Percentiles rank a stretch among this genome's conserved stretches.
Conservation (phyloP, 495 filamentous ascomycete species). For the Articulospora tetracladia region DNA sequence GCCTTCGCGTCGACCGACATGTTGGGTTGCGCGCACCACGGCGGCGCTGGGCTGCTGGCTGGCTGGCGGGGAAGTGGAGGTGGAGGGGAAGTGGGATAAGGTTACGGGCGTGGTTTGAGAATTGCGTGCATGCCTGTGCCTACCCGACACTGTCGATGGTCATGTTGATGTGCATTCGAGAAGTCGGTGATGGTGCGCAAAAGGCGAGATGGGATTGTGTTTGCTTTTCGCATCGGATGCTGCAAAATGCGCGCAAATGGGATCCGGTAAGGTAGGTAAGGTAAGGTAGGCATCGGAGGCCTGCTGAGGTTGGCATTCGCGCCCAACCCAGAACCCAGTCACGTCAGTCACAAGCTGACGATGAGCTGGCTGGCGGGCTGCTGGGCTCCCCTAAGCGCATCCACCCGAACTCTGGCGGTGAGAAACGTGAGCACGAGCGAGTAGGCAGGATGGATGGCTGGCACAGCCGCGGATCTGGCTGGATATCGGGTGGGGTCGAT, state of each 20-base stretch:
- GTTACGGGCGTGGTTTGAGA: neutral
- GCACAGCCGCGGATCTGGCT: too few relatives aligned
- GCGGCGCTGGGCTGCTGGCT: slow-evolving; percentile 6
- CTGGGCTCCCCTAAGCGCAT: neutral
- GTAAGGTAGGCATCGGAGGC: too few relatives aligned
- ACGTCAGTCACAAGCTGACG: neutral
- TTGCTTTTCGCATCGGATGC: too few relatives aligned
- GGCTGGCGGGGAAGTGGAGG: neutral
- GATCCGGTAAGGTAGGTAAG: too few relatives aligned
- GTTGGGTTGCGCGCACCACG: neutral
- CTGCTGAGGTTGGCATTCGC: too few relatives aligned
- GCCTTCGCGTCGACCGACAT: slow-evolving; percentile 24
- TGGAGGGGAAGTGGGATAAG: neutral
- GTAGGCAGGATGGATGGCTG: too few relatives aligned
- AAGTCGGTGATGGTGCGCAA: neutral
- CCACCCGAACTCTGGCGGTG: neutral
- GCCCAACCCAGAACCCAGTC: neutral
- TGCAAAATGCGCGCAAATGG: too few relatives aligned
- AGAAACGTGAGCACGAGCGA: too few relatives aligned
- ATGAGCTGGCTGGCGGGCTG: neutral
- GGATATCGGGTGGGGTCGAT: too few relatives aligned
- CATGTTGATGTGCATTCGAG: neutral
- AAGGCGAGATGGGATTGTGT: too few relatives aligned
- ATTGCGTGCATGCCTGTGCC: neutral
- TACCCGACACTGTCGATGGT: neutral